Evolutionary conservation across 2,329 filamentous ascomycete genomes (phyloP), one percentile per base, ranked within the genome.

Genomic region (Alternaria incomplexa): DNA sequence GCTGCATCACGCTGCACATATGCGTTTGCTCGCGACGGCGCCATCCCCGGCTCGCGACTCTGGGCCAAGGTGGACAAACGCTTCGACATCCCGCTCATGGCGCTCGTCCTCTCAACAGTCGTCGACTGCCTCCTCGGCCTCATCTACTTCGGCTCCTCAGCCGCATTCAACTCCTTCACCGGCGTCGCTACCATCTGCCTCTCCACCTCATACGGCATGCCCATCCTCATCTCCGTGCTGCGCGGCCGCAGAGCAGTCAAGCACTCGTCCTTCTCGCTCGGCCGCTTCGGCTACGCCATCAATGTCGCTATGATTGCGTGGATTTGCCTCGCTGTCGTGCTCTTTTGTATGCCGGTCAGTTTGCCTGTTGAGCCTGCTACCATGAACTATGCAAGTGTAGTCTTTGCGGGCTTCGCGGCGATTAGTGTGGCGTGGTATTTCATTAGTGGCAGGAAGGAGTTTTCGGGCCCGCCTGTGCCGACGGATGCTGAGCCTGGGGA

Each of bases 181-280:
- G 91, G 91, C 26, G 91, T 93, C 1, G 91, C 91, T 1, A 93
- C 91, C 5, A 93, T 94, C 75, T 93, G 91, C 67, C 85, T 94
- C 0, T 90, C 88, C 0, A 88, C 89, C 5, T 92, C 90, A 0
- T 94, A 94, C 77, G 91, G 89, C 13, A 84, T 93, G 15, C 92
- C 92, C 0, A 92, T 94, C 58, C 80, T 93, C 11, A 89, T 94
- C 61, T 90, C 86, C 11, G 81, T 94, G 4, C 70, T 93, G 1
- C 87, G 90, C 15, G 85, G 89, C 10, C 86, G 92, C n/a, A 84
- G 86, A 56, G 85, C 88, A 36, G 87, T 93, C n/a, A 83, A 84
- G 54, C 80, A 89, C 69, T 91, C 90, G 0, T 84, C 86, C 0
- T 94, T 87, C 75, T 90, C 89, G 0, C 85, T 94, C 0, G 91